These are phyloP conservation scores for Fusarium sp. DNA, from an alignment of 2,329 filamentous ascomycete genomes.

Conservation along the genomic window DNA sequence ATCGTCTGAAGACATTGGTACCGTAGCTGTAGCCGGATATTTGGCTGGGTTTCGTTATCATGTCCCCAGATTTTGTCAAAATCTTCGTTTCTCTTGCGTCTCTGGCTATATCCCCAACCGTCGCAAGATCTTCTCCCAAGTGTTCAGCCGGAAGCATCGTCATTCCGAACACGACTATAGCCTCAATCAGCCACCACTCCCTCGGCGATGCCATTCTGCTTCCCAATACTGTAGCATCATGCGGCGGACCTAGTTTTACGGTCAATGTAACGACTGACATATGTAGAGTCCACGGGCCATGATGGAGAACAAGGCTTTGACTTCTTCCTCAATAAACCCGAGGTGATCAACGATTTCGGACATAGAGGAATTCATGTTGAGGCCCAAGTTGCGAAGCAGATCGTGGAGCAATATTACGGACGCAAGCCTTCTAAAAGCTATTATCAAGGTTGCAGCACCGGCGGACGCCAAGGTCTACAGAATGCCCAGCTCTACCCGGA, in stretches of 20 bases:
- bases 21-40: neutral
- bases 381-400: slow-evolving; percentile 4
- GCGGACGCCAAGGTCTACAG: slow-evolving; percentile 8
- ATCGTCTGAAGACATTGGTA: neutral
- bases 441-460: slow-evolving; percentile 18
- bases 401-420: slow-evolving; percentile 12
- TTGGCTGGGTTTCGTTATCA: neutral
- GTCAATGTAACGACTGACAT: slow-evolving; percentile 1
- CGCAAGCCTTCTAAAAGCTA: neutral
- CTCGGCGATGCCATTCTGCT: slow-evolving; percentile 1
- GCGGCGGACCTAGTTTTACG: neutral
- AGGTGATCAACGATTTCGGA: slow-evolving; percentile 10
- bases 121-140: neutral
- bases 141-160: neutral
- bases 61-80: neutral
- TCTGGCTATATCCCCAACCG: neutral
- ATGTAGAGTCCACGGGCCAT: slow-evolving; percentile 1
- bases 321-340: slow-evolving; percentile 15
- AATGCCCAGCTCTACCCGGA: slow-evolving; percentile 15
- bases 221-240: slow-evolving; percentile 13
- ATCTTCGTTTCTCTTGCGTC: neutral
- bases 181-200: neutral
- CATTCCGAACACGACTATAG: neutral
- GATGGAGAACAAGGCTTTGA: slow-evolving; percentile 13
- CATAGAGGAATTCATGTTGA: slow-evolving; percentile 18